Evolutionary conservation across 164 flowering plant genomes (phyloP), one percentile per base, ranked within the genome.

Genomic region (Nelumbo lutea): DNA sequence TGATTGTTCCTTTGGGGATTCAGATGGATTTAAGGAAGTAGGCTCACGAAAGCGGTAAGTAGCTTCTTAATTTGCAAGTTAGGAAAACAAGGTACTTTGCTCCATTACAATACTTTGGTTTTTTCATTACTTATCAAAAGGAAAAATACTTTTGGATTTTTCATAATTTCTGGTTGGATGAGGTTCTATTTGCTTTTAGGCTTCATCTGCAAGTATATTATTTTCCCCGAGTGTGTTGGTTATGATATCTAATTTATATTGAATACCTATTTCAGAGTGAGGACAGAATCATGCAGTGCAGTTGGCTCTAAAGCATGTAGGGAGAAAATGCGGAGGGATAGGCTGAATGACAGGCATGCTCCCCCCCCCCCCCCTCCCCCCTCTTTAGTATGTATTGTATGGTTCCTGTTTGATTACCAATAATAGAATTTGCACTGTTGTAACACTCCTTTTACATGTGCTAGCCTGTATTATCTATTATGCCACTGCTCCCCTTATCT

Each of bases 11-110:
- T 63, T 77, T 73, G 82, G 72, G 59, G 80, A 82, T 69, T 70
- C 83, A 2, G 88, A 83, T 59, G 73, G 53, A 10, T 51, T 65
- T 5, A 81, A 87, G 74, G 87, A 85, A 68, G 47, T 66, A 61
- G 82, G 84, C 68, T 81, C 84, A 5, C 76, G 77, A 10, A 90
- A 90, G 74, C 67, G 96, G 96, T 88, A 79, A 6, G 8, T 9
- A 15, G 41, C 59, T 52, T 5, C 41, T 64, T 6, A 55, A 40
- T 43, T 7, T 59, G 47, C 41, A 47, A 40, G 61, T 3, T 3
- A 2, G 27, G 43, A 55, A 55, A 50, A 15, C 57, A 43, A 15
- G 3, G 46, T 14, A 8, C 43, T 1, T 69, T 69, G 13, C 45
- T 9, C 47, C 59, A 52, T 51, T 13, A 6, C n/a, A 62, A 2